Evolutionary conservation across 768 basidiomycete genomes (phyloP).

Genomic region (Lactarius quietus): DNA sequence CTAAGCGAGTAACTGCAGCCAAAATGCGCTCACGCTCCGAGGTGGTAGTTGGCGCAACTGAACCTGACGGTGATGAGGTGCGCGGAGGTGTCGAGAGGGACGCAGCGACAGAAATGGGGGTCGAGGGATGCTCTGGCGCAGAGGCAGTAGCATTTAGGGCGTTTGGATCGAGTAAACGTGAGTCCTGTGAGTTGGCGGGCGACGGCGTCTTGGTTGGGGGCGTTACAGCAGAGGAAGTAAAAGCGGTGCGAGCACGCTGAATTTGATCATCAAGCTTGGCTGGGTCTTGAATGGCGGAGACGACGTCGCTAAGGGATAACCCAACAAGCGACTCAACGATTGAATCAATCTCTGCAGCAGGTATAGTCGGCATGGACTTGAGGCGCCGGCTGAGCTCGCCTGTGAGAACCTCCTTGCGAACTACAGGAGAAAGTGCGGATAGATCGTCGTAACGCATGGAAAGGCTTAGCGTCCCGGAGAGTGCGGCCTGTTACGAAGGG

Average conservation of each 20-base stretch:
- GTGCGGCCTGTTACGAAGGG: constrained; percentile 58
- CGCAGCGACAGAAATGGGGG: constrained; percentile 73
- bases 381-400: constrained; percentile 79
- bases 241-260: constrained; percentile 32
- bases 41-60: constrained; percentile 44
- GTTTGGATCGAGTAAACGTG: constrained; percentile 60
- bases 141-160: constrained; percentile 71
- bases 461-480: constrained; percentile 72
- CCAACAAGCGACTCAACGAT: constrained; percentile 71
- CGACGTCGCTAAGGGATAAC: constrained; percentile 71
- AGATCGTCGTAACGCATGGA: constrained; percentile 89
- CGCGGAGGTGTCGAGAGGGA: constrained; percentile 79
- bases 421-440: constrained; percentile 77
- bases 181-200: constrained; percentile 64
- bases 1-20: constrained; percentile 61
- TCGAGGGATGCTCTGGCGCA: constrained; percentile 87
- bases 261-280: constrained; percentile 65
- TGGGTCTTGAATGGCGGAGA: constrained; percentile 71
- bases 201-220: constrained; percentile 52
- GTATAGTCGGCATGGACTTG: constrained; percentile 51
- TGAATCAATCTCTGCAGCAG: constrained; percentile 51
- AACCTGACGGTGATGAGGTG: constrained; percentile 72
- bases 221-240: constrained; percentile 35
- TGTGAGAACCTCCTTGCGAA: constrained; percentile 79
- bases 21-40: constrained; percentile 76